phyloP scores from a whole-genome alignment of 2,329 filamentous ascomycete genomes.

The Apiospora marii region DNA sequence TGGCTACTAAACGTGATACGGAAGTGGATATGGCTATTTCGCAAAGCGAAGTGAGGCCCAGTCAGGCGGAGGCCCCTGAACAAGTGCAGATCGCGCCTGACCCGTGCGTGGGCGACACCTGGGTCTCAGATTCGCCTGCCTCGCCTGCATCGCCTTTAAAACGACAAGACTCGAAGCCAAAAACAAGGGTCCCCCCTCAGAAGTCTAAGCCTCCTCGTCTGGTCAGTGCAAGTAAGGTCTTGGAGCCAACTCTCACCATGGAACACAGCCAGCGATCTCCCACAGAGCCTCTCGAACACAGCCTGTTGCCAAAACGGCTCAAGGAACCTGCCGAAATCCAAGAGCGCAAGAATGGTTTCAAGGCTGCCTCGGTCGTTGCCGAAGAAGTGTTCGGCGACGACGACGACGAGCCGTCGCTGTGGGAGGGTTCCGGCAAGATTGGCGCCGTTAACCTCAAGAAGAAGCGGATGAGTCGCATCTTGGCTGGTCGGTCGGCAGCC shows the following conservation, averaged over 20 bases:
- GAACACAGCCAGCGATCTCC: neutral
- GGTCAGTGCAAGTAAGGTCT: neutral
- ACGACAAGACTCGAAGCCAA: conserved; percentile 3
- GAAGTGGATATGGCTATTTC: conserved; percentile 19
- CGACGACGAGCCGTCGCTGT: conserved; percentile 35
- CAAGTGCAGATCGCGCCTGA: conserved; percentile 18
- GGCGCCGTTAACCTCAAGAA: conserved; percentile 38
- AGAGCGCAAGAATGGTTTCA: neutral
- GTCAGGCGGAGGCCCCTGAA: conserved; percentile 11
- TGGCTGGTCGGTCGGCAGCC: conserved; percentile 46
- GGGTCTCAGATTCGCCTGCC: conserved; percentile 1
- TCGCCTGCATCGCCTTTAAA: neutral
- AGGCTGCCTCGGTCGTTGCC: neutral
- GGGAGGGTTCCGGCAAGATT: conserved; percentile 40
- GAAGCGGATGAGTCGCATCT: conserved; percentile 40
- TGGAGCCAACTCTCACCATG: conserved; percentile 11
- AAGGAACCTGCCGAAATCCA: neutral
- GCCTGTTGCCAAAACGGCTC: neutral
- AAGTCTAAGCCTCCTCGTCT: conserved; percentile 15
- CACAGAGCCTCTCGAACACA: neutral
- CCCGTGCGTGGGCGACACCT: neutral
- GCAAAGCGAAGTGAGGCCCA: conserved; percentile 4
- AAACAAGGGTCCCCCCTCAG: neutral
- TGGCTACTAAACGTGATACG: conserved; percentile 5
- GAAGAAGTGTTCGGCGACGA: conserved; percentile 25